Conservation (phyloP, 2,329 filamentous ascomycete genomes). For the Teratosphaeria gauchensis region DNA sequence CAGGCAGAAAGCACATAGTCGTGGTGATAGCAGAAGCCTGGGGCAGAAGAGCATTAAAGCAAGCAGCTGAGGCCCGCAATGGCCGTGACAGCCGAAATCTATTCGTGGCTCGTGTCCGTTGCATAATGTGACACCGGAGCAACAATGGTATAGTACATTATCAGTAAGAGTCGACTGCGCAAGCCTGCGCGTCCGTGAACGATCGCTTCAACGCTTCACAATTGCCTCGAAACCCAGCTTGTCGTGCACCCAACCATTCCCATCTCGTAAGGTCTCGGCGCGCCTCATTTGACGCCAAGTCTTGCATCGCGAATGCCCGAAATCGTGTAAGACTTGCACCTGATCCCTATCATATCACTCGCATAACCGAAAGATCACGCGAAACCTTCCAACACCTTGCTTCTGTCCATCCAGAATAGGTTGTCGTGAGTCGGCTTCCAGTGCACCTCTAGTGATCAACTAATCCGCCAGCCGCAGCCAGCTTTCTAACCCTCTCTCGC, state of each 20-base stretch:
- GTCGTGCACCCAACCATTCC: background rate
- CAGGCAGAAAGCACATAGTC: background rate
- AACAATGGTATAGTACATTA: background rate
- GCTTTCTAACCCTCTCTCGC: slow-evolving; percentile 31
- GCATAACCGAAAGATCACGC: background rate
- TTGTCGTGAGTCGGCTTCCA: background rate
- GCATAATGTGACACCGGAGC: background rate
- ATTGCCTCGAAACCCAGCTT: background rate
- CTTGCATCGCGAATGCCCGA: background rate
- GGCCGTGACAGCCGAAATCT: background rate
- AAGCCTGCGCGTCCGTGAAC: background rate
- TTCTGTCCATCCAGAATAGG: background rate
- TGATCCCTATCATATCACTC: background rate
- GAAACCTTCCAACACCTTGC: background rate
- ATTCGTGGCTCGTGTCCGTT: background rate
- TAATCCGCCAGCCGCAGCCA: slow-evolving; percentile 13
- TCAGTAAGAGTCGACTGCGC: background rate
- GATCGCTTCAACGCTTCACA: slow-evolving; percentile 2
- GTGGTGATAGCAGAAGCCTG: background rate
- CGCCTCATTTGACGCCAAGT: background rate
- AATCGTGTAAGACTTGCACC: background rate
- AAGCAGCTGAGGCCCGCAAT: background rate
- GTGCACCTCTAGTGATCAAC: slow-evolving; percentile 6
- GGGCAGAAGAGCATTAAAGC: background rate
- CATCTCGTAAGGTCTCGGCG: background rate